These are phyloP conservation scores for Exophiala phaeomuriformis DNA, from an alignment of 2,329 filamentous ascomycete species.

Conservation along the genomic window DNA sequence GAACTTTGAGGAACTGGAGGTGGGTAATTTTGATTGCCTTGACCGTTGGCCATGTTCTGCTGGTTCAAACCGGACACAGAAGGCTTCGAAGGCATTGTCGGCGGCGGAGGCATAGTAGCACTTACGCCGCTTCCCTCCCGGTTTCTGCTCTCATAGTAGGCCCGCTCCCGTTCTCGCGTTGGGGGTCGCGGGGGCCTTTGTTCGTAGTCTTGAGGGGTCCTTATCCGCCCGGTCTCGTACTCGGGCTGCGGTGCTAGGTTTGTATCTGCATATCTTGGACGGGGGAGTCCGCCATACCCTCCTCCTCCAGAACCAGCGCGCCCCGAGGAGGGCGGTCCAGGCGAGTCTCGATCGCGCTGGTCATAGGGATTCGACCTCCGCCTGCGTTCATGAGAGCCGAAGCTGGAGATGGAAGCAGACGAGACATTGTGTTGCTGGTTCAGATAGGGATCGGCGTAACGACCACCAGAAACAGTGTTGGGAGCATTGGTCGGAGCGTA, in stretches of 20 bases:
- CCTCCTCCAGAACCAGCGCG: slow-evolving; percentile 16
- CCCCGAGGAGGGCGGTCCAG: slow-evolving; percentile 8
- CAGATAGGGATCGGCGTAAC: slow-evolving; percentile 22
- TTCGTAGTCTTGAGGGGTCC: slow-evolving; percentile 17
- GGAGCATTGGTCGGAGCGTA: slow-evolving; percentile 19
- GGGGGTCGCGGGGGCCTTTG: slow-evolving; percentile 16
- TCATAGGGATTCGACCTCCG: slow-evolving; percentile 24
- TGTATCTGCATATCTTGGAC: slow-evolving; percentile 13
- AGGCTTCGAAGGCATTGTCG: slow-evolving; percentile 16
- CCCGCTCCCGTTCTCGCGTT: slow-evolving; percentile 21
- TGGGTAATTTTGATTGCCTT: slow-evolving; percentile 9
- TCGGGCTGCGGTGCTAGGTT: slow-evolving; percentile 14
- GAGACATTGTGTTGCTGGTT: slow-evolving; percentile 23
- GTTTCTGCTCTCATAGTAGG: slow-evolving; percentile 17
- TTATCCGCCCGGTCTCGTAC: slow-evolving; percentile 11
- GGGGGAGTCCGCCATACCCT: slow-evolving; percentile 24
- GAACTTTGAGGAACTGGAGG: slow-evolving; percentile 15
- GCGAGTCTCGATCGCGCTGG: slow-evolving; percentile 20
- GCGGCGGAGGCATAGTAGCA: slow-evolving; percentile 18
- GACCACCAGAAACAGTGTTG: slow-evolving; percentile 15
- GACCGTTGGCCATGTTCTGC: slow-evolving; percentile 12
- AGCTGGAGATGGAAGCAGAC: slow-evolving; percentile 25
- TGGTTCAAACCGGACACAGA: slow-evolving; percentile 14
- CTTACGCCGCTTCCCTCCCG: slow-evolving; percentile 16
- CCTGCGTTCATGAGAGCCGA: slow-evolving; percentile 22